Evolutionary conservation across 2,329 filamentous ascomycete species (phyloP), one percentile per base, ranked within the genome.

Genomic region (Mollisia scopiformis): DNA sequence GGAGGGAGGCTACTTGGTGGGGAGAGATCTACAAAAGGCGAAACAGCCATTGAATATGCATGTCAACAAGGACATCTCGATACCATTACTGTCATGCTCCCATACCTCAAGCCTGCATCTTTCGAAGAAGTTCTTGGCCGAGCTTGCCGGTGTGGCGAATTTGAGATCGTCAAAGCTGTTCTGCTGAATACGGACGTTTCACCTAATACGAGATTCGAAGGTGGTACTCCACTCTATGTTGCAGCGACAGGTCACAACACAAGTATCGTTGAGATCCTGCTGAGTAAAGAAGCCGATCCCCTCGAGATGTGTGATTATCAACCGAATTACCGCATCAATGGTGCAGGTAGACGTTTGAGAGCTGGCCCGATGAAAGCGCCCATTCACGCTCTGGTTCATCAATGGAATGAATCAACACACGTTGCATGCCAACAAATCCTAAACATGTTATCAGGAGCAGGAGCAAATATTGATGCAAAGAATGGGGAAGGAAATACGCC

Each of bases 21-120:
- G 23, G 23, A 62, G 41, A 27, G 35, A 19, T 60, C 58, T 7
- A 65, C 62, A 0, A 46, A 31, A 3, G 71, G 71, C 1, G 35
- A 73, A 1, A 73, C 71, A 0, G 65, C 76, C 1, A 57, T 77
- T 6, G 66, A 73, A 65, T 72, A 73, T 59, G 74, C 73, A 25
- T 74, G 71, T 56, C 19, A 59, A 13, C 30, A 64, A 27, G 71
- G 73, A 7, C 66, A 75, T 53, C 14, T 53, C 14, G 61, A 67
- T 43, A 62, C 58, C 6, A 43, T 46, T 62, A 14, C 60, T 13
- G 37, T 49, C 30, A 63, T 66, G 51, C 19, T 64, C 23, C 63
- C 62, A 35, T 46, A 46, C 11, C 57, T 63, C 35, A 62, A 23
- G 33, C 49, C 56, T 23, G 54, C 58, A 37, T 56, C 59, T 10